phyloP scores from a whole-genome alignment of 345 rosid species.

The Acer negundo region DNA sequence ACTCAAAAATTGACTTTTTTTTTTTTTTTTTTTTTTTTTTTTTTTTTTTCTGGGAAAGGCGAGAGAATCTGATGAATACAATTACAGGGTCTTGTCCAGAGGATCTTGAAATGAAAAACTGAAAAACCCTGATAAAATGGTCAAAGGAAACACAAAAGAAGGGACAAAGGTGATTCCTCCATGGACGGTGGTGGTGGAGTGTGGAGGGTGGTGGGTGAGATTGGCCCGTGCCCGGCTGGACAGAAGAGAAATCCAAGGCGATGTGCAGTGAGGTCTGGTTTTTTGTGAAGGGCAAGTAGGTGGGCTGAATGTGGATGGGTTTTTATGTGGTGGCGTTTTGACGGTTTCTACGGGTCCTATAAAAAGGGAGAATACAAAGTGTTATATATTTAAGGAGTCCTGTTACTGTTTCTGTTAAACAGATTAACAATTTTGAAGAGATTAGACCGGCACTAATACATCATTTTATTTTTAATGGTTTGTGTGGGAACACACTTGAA shows the following conservation, averaged over 20 bases:
- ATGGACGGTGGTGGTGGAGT: not conserved
- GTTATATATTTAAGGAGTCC: too few relatives aligned
- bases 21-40: too few relatives aligned
- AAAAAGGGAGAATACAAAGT: not conserved
- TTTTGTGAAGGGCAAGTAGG: not conserved
- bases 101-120: too few relatives aligned
- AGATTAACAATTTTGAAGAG: not conserved
- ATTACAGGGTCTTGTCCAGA: too few relatives aligned
- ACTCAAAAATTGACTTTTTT: not conserved
- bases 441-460: not conserved
- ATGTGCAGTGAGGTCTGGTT: too few relatives aligned
- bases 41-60: not conserved
- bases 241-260: not conserved
- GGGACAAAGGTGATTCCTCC: not conserved
- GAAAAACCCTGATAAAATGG: not conserved
- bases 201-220: not conserved
- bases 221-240: not conserved
- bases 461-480: not conserved
- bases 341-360: conserved; percentile 6
- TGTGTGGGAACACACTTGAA: not conserved
- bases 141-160: not conserved
- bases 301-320: not conserved
- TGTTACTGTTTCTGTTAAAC: not conserved
- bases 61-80: not conserved
- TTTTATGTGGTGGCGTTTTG: conserved; percentile 5